These are phyloP conservation scores for Talaromyces sp. DNA, from an alignment of 2,329 filamentous ascomycete genomes.

Conservation along the genomic window DNA sequence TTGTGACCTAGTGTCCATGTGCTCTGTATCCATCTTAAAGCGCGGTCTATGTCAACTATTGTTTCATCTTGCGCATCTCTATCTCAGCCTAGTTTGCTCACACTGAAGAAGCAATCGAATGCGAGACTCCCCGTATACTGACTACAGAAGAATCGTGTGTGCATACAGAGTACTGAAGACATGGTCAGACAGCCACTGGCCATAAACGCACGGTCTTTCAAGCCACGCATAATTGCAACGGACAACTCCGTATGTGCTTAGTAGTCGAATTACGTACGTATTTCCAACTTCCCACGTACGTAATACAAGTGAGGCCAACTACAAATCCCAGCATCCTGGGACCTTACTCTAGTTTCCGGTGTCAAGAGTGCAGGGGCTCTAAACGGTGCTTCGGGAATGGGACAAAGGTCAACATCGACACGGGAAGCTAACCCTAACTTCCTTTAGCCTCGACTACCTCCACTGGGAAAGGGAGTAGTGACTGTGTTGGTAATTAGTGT, in stretches of 20 bases:
- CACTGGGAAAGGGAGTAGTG: not conserved
- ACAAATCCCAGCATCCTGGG: conserved; percentile 17
- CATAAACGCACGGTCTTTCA: not conserved
- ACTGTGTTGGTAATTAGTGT: not conserved
- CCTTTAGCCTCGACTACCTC: not conserved
- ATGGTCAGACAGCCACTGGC: not conserved
- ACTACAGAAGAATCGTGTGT: not conserved
- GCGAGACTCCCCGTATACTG: not conserved
- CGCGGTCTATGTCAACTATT: not conserved
- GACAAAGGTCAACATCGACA: not conserved
- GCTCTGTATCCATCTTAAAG: not conserved
- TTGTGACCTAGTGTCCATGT: not conserved
- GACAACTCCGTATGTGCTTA: not conserved
- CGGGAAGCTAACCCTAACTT: not conserved
- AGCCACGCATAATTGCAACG: not conserved
- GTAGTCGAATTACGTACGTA: not conserved
- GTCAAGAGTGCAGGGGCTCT: conserved; percentile 16
- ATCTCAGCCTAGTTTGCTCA: not conserved
- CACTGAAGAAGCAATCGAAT: not conserved
- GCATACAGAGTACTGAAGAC: not conserved
- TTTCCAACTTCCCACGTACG: not conserved
- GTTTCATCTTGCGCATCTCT: not conserved
- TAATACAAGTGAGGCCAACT: not conserved
- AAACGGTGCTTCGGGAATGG: conserved; percentile 7
- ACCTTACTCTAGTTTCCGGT: conserved; percentile 19